Evolutionary conservation across 1,284 basidiomycete species (phyloP).

Genomic region (Cutaneotrichosporon sp.): DNA sequence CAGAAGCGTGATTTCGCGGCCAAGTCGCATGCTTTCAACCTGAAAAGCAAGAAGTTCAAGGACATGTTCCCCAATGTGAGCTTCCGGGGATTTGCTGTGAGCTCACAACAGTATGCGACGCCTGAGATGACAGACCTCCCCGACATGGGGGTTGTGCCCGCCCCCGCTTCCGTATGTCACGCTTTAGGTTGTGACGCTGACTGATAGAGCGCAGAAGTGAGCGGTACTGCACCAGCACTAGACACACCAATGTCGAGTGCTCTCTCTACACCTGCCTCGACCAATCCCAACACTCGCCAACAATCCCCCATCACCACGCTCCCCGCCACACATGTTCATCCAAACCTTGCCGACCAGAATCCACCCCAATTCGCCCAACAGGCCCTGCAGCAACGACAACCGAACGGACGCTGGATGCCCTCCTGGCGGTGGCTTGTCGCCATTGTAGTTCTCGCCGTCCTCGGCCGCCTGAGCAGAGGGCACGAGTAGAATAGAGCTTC

Average conservation of each 20-base stretch:
- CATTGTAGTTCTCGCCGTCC: constrained; percentile 37
- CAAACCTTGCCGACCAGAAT: neutral
- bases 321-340: neutral
- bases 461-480: constrained; percentile 32
- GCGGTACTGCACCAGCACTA: neutral
- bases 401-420: constrained; percentile 26
- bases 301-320: neutral
- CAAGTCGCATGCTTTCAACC: constrained; percentile 79
- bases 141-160: constrained; percentile 64
- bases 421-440: constrained; percentile 42
- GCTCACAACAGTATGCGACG: constrained; percentile 59
- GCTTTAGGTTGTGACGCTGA: neutral
- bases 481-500: constrained; percentile 2
- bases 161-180: constrained; percentile 14
- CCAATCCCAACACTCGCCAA: neutral
- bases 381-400: constrained; percentile 7
- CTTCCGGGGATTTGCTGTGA: constrained; percentile 29
- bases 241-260: constrained; percentile 11
- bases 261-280: constrained; percentile 5
- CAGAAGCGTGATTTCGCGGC: constrained; percentile 73
- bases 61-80: constrained; percentile 77
- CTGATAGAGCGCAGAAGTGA: constrained; percentile 12
- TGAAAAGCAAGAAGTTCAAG: constrained; percentile 70
- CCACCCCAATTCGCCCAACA: neutral
- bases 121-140: constrained; percentile 65